These are phyloP conservation scores for Alternaria brassicicola DNA, from an alignment of 2,329 filamentous ascomycete species.

Conservation along the genomic window DNA sequence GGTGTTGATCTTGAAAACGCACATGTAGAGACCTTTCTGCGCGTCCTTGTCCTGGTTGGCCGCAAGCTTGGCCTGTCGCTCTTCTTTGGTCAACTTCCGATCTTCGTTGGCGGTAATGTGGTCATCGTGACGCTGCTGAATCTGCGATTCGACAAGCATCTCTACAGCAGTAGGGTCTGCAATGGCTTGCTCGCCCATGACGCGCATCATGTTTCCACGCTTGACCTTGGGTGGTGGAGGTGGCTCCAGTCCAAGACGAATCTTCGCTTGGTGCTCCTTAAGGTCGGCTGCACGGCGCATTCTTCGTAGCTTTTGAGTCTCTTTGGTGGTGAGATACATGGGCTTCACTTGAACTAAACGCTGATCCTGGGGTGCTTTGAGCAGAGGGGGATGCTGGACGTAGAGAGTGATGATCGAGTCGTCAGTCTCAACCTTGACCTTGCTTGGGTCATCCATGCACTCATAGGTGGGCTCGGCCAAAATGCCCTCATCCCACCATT, in stretches of 20 bases:
- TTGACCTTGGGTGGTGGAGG: conserved; percentile 95
- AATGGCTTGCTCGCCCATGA: conserved; percentile 88
- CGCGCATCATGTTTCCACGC: conserved; percentile 96
- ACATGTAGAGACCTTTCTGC: conserved; percentile 79
- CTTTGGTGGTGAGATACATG: conserved; percentile 88
- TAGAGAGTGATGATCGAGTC: conserved; percentile 90
- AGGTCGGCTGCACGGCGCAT: conserved; percentile 90
- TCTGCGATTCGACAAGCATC: conserved; percentile 89
- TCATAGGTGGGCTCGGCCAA: conserved; percentile 77
- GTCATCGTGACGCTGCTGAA: conserved; percentile 79
- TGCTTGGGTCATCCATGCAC: conserved; percentile 66
- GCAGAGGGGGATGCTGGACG: conserved; percentile 88
- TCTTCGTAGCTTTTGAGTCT: conserved; percentile 87
- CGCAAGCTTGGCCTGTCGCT: conserved; percentile 82
- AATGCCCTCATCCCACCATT: conserved; percentile 97
- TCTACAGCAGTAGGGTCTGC: conserved; percentile 98
- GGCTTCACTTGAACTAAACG: conserved; percentile 79
- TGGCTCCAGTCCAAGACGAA: conserved; percentile 85
- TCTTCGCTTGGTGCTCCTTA: conserved; percentile 96
- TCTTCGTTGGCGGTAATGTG: conserved; percentile 82
- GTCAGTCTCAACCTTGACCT: conserved; percentile 74
- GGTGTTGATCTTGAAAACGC: conserved; percentile 87
- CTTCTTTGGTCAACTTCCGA: conserved; percentile 85
- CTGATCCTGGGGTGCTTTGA: conserved; percentile 91
- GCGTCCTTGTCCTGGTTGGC: conserved; percentile 86